phyloP scores from a whole-genome alignment of 345 rosid species.

The Melaleuca alternifolia region DNA sequence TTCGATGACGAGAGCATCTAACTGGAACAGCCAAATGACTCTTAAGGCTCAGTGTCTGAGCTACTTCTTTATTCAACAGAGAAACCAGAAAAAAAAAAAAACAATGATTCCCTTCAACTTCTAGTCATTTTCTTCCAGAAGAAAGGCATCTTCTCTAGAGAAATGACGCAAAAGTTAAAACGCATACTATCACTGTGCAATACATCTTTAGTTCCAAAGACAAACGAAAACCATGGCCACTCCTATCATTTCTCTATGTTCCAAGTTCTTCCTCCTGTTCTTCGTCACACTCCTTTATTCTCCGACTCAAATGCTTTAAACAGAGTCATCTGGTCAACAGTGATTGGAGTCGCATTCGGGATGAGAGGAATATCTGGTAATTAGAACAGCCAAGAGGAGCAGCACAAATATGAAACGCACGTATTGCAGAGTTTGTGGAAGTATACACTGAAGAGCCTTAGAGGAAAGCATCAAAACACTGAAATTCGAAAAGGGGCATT shows the following conservation, averaged over 20 bases:
- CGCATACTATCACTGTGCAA: neutral
- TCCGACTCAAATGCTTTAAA: neutral
- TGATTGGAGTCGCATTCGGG: neutral
- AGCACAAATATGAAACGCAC: neutral
- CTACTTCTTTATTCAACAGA: neutral
- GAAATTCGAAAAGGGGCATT: neutral
- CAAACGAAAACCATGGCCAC: conserved; percentile 2
- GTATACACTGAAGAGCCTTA: neutral
- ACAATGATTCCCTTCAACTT: neutral
- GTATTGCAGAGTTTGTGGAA: neutral
- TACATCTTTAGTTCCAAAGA: neutral
- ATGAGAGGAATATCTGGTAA: neutral
- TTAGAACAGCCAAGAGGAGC: neutral
- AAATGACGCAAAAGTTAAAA: neutral
- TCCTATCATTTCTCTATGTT: neutral
- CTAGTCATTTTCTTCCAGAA: neutral
- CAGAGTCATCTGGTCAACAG: neutral
- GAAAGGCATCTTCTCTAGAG: neutral
- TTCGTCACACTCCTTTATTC: neutral
- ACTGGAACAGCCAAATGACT: neutral
- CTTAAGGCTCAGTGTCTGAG: neutral
- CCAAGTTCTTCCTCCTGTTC: conserved; percentile 12
- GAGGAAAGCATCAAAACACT: neutral
- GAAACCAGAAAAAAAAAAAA: neutral
- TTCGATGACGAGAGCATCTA: neutral